These are phyloP conservation scores for Microsporum canis DNA, from an alignment of 2,329 filamentous ascomycete species.

Conservation along the genomic window DNA sequence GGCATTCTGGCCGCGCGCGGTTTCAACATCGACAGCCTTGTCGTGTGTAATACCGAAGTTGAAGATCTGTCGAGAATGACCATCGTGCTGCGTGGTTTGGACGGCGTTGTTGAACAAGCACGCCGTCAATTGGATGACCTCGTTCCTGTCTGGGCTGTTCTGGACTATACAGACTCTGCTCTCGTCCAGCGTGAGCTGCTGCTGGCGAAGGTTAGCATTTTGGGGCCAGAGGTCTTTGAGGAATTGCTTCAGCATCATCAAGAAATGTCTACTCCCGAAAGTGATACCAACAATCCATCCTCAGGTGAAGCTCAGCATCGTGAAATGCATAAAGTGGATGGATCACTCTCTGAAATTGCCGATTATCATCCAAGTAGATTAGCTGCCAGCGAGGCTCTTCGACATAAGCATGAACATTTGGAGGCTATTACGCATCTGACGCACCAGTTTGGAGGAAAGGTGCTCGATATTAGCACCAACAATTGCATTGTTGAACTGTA, in stretches of 20 bases:
- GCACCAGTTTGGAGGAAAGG: slow-evolving; percentile 95
- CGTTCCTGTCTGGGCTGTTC: slow-evolving; percentile 93
- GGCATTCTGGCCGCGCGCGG: slow-evolving; percentile 90
- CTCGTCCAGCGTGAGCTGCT: slow-evolving; percentile 93
- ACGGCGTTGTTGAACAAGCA: slow-evolving; percentile 83
- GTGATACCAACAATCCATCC: slow-evolving; percentile 19
- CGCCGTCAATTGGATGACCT: slow-evolving; percentile 90
- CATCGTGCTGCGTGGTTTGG: slow-evolving; percentile 90
- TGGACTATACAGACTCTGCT: slow-evolving; percentile 87
- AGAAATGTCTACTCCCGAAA: slow-evolving; percentile 57
- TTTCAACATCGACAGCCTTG: slow-evolving; percentile 98
- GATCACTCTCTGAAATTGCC: slow-evolving; percentile 19
- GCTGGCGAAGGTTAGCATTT: slow-evolving; percentile 89
- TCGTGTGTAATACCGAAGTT: slow-evolving; percentile 96
- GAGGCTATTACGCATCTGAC: slow-evolving; percentile 92
- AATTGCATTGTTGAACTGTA: slow-evolving; percentile 98
- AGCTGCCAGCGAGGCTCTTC: slow-evolving; percentile 73
- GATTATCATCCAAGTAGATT: slow-evolving; percentile 89
- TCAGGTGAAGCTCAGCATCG: slow-evolving; percentile 21
- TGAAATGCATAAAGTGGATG: slow-evolving; percentile 31
- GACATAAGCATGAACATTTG: slow-evolving; percentile 95
- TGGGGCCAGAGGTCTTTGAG: slow-evolving; percentile 96
- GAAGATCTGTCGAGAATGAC: slow-evolving; percentile 97
- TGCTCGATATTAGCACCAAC: slow-evolving; percentile 93
- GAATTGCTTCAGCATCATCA: slow-evolving; percentile 91